These are phyloP conservation scores for Symbiodinium pilosum DNA, from an alignment of 73 alveolate genomes.

Conservation along the genomic window DNA sequence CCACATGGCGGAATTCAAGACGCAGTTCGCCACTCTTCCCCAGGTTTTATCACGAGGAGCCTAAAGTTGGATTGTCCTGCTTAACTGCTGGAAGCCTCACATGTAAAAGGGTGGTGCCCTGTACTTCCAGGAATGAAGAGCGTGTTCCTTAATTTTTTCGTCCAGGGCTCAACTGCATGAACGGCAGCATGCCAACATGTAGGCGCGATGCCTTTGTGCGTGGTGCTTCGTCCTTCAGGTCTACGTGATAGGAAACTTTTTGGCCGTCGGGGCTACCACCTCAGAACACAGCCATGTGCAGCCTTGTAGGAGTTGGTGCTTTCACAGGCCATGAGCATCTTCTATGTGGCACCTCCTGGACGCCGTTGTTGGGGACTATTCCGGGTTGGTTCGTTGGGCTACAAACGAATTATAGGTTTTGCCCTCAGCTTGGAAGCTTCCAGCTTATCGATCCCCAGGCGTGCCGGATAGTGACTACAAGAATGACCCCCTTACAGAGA, in stretches of 20 bases:
- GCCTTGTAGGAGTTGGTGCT: too few relatives aligned
- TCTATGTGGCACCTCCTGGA: slow-evolving; percentile 43
- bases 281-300: background rate
- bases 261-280: slow-evolving; percentile 52
- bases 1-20: slow-evolving; percentile 22
- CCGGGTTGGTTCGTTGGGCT: slow-evolving; percentile 32
- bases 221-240: background rate
- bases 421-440: background rate
- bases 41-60: slow-evolving; percentile 48
- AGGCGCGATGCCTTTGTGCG: too few relatives aligned
- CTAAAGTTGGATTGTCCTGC: too few relatives aligned
- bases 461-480: too few relatives aligned
- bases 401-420: slow-evolving; percentile 35
- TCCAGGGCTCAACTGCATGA: background rate
- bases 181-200: too few relatives aligned
- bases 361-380: slow-evolving; percentile 86
- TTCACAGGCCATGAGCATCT: slow-evolving; percentile 37
- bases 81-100: too few relatives aligned
- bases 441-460: too few relatives aligned
- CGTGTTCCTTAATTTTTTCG: background rate
- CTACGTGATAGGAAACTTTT: slow-evolving; percentile 58
- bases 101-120: too few relatives aligned
- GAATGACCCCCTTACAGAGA: too few relatives aligned
- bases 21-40: slow-evolving; percentile 63
- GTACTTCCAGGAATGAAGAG: background rate